Conservation (phyloP, 352 stramenopile species). For the Phytophthora kernoviae region DNA sequence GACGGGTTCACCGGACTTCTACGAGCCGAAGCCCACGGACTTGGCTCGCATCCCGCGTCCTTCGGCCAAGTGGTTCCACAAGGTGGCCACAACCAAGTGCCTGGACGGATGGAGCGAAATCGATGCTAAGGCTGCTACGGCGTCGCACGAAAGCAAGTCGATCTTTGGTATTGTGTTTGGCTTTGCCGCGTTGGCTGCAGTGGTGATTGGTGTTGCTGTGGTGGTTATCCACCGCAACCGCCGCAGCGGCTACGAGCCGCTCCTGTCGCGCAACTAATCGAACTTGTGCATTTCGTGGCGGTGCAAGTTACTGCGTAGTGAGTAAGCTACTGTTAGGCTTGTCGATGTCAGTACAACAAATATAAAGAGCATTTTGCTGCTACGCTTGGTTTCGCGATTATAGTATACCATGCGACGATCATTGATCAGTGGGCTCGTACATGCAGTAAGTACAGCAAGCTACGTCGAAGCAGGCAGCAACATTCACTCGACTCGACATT, state of each 20-base stretch:
- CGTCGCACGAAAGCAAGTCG: slow-evolving; percentile 20
- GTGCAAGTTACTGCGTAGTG: no score
- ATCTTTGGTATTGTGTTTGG: slow-evolving; percentile 24
- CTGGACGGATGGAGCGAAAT: slow-evolving; percentile 30
- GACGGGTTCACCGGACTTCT: slow-evolving; percentile 29
- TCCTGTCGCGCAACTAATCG: slow-evolving; percentile 26
- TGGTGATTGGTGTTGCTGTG: slow-evolving; percentile 25
- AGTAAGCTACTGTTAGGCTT: no score
- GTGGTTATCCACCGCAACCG: slow-evolving; percentile 25
- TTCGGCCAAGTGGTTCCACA: slow-evolving; percentile 47
- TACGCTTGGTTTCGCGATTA: not conserved
- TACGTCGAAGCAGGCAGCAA: no score
- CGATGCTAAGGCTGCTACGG: slow-evolving; percentile 14
- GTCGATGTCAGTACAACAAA: slow-evolving; percentile 9
- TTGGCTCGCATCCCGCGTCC: slow-evolving; percentile 42
- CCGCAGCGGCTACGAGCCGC: slow-evolving; percentile 29
- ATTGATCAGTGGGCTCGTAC: no score
- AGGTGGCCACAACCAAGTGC: slow-evolving; percentile 38
- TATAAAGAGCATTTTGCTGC: slow-evolving; percentile 16
- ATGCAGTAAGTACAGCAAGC: no score
- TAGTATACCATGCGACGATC: no score
- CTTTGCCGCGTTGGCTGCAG: slow-evolving; percentile 17
- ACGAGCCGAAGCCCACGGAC: slow-evolving; percentile 34
- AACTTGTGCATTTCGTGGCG: not conserved
- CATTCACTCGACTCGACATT: no score